phyloP scores from a whole-genome alignment of 495 filamentous ascomycete species.

The Apodospora peruviana region DNA sequence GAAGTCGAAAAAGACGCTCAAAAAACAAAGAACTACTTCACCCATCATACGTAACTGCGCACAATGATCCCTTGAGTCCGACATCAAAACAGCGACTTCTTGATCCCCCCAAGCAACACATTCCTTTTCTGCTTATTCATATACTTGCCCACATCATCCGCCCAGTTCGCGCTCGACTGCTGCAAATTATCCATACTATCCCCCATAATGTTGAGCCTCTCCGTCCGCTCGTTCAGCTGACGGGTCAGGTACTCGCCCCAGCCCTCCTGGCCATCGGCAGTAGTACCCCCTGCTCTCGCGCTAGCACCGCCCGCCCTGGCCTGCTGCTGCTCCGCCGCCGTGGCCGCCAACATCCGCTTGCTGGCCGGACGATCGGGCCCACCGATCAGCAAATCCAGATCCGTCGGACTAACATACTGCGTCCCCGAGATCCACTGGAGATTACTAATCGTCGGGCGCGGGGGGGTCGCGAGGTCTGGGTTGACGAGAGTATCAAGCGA shows the following conservation, averaged over 20 bases:
- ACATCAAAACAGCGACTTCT: constrained; percentile 39
- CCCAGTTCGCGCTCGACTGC: constrained; percentile 73
- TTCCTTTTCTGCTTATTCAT: constrained; percentile 81
- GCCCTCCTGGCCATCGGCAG: constrained; percentile 35
- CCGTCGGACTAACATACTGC: constrained; percentile 81
- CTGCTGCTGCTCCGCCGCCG: constrained; percentile 37
- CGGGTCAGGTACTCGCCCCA: constrained; percentile 67
- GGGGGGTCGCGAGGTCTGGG: constrained; percentile 60
- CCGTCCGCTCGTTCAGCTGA: constrained; percentile 82
- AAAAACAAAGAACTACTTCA: too few species aligned
- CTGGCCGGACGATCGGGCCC: constrained; percentile 82
- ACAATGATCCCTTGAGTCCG: too few species aligned
- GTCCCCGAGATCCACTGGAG: constrained; percentile 95
- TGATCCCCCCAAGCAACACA: constrained; percentile 60
- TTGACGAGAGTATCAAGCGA: constrained; percentile 74
- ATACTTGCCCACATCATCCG: constrained; percentile 80
- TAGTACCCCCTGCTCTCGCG: constrained; percentile 57
- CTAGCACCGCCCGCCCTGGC: constrained; percentile 36
- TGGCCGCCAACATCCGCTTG: constrained; percentile 58
- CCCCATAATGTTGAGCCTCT: constrained; percentile 73
- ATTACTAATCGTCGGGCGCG: constrained; percentile 91
- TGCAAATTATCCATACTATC: constrained; percentile 79
- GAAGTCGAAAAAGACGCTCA: too few species aligned
- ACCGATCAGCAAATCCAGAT: constrained; percentile 87
- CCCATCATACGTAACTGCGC: too few species aligned